Base-by-base conservation (phyloP, 805 yeast genomes). In the Lipomyces japonicus region DNA sequence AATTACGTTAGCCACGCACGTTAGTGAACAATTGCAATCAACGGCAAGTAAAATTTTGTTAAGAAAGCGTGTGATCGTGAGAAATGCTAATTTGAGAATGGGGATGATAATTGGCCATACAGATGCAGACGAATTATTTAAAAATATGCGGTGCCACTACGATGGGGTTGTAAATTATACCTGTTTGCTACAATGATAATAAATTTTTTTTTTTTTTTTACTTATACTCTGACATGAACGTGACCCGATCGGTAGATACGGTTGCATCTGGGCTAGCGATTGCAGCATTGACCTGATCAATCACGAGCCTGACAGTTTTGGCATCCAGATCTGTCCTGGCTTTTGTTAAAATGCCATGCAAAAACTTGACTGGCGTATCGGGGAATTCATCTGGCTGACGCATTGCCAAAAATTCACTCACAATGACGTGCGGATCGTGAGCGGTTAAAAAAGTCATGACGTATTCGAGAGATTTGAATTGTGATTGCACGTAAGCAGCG, bases 331-430 rank as follows among this genome's bases (percentile, higher is more conserved):
- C 73, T 39, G 63, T 65, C 28, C 75, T 61, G 6, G 69, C 63
- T 57, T 73, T 71, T n/a, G n/a, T n/a, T 46, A 89, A 72, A 37
- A 88, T 75, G 12, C 81, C 81, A 39, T 77, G 78, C 38, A 90
- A 74, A 61, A 88, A 77, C 44, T 78, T 82, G 5, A 82, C 68
- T 0, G 95, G 89, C 50, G 90, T 81, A 64, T 87, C 89, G 69
- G 87, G 82, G 70, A 82, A 88, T 36, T 76, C 76, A 10, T 72
- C 71, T n/a, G n/a, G n/a, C 39, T 76, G 79, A 61, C 73, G 73
- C 81, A 89, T 85, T 48, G 77, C 73, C n/a, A 75, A 61, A 23
- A 81, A 70, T 28, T 75, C 77, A n/a, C n/a, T n/a, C n/a, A 71
- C 75, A 6, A 71, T 68, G 2, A 59, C 76, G 64, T 67, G 61